These are phyloP conservation scores for Austroboletus eburneus DNA, from an alignment of 768 basidiomycete species.

Conservation along the genomic window DNA sequence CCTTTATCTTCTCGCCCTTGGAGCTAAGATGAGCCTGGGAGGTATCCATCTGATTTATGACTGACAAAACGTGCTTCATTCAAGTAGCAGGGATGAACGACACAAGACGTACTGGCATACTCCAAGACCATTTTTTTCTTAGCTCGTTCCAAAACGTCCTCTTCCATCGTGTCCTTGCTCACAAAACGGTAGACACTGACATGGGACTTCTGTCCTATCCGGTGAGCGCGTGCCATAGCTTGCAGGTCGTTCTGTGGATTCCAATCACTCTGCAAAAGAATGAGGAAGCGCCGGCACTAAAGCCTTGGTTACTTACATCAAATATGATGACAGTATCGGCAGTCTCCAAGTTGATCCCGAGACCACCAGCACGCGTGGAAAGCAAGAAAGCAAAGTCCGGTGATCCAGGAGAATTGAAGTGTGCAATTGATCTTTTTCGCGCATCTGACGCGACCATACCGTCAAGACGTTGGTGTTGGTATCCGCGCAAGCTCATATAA, in stretches of 20 bases:
- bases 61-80: slow-evolving; percentile 38
- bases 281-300: slow-evolving; percentile 7
- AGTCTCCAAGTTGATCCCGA: slow-evolving; percentile 98
- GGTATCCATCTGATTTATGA: slow-evolving; percentile 99
- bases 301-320: slow-evolving; percentile 58
- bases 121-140: slow-evolving; percentile 99
- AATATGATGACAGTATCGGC: slow-evolving; percentile 99
- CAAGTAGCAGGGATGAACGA: slow-evolving; percentile 13
- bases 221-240: slow-evolving; percentile 98
- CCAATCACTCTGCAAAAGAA: slow-evolving; percentile 76
- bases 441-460: slow-evolving; percentile 92
- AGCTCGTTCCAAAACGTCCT: slow-evolving; percentile 97
- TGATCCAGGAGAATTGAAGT: slow-evolving; percentile 91
- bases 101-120: slow-evolving; percentile 82
- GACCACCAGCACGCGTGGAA: slow-evolving; percentile 93
- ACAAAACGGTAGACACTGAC: slow-evolving; percentile 98
- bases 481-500: slow-evolving; percentile 88
- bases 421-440: slow-evolving; percentile 93
- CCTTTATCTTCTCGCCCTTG: slow-evolving; percentile 62
- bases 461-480: slow-evolving; percentile 91
- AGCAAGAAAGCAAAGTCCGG: slow-evolving; percentile 96
- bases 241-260: slow-evolving; percentile 98
- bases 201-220: slow-evolving; percentile 98
- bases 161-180: slow-evolving; percentile 99
- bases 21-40: slow-evolving; percentile 93